phyloP scores from a whole-genome alignment of 345 rosid genomes.

The Erysimum cheiranthoides region DNA sequence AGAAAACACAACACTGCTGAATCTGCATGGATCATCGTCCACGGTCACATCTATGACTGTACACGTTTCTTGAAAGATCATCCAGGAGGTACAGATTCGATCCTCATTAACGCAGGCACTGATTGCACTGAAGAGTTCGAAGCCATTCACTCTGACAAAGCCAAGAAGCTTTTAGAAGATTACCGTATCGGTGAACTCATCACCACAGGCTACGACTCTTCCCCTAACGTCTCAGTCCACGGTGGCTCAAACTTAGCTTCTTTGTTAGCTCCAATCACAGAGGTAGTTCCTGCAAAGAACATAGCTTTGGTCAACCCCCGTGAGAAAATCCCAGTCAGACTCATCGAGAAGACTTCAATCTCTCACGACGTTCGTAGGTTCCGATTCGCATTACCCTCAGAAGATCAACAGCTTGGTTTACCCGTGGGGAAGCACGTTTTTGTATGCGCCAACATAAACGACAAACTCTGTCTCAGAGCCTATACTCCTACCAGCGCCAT shows the following conservation, averaged over 20 bases:
- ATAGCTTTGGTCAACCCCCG: conserved; percentile 77
- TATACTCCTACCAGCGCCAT: conserved; percentile 78
- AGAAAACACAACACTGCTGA: conserved; percentile 69
- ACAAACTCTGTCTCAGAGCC: conserved; percentile 81
- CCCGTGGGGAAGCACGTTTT: conserved; percentile 91
- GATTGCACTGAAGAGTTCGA: conserved; percentile 97
- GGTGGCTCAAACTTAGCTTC: conserved; percentile 52
- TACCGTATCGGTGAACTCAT: conserved; percentile 81
- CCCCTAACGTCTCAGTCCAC: conserved; percentile 75
- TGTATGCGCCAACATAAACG: conserved; percentile 68
- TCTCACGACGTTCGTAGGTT: conserved; percentile 77
- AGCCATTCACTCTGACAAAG: conserved; percentile 93
- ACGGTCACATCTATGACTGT: conserved; percentile 91
- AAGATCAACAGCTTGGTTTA: conserved; percentile 74
- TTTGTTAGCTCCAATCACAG: conserved; percentile 70
- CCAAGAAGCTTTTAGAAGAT: conserved; percentile 77
- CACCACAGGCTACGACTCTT: conserved; percentile 69
- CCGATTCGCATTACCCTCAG: conserved; percentile 69
- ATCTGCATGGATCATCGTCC: conserved; percentile 92
- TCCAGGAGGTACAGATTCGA: conserved; percentile 89
- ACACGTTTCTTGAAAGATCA: conserved; percentile 90
- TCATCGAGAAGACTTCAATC: conserved; percentile 68
- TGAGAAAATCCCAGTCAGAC: conserved; percentile 76
- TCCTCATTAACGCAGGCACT: conserved; percentile 85
- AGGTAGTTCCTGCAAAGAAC: conserved; percentile 48